Percentiles rank a stretch among this genome's conserved stretches.
These are phyloP conservation scores for Picea glauca DNA, from an alignment of 75 land plant species.

Conservation along the genomic window DNA sequence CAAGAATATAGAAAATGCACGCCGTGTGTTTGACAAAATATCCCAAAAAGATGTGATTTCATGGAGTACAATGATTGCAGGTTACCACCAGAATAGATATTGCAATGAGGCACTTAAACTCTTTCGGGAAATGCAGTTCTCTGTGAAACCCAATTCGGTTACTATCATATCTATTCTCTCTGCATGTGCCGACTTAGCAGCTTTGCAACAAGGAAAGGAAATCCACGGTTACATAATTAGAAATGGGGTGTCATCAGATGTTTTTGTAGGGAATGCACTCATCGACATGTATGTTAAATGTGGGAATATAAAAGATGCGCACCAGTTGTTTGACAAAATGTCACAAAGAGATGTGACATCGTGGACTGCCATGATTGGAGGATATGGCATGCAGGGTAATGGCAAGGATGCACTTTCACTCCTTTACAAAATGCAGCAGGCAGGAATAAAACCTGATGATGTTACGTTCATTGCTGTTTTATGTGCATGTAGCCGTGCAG, in stretches of 20 bases:
- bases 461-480: slow-evolving; percentile 54
- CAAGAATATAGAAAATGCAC: slow-evolving; percentile 36
- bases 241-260: slow-evolving; percentile 34
- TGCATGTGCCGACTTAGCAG: slow-evolving; percentile 60
- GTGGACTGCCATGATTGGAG: slow-evolving; percentile 72
- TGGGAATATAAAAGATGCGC: slow-evolving; percentile 39
- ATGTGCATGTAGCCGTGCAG: slow-evolving; percentile 67
- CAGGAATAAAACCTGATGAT: slow-evolving; percentile 49
- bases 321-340: slow-evolving; percentile 35
- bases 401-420: slow-evolving; percentile 42
- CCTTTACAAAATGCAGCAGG: slow-evolving; percentile 44
- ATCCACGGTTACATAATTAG: slow-evolving; percentile 60
- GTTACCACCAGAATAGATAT: slow-evolving; percentile 7
- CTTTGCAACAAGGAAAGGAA: slow-evolving; percentile 59
- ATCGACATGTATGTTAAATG: slow-evolving; percentile 68
- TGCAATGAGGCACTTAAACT: slow-evolving; percentile 46
- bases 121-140: slow-evolving; percentile 47
- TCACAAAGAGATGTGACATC: slow-evolving; percentile 39
- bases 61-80: slow-evolving; percentile 62
- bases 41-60: slow-evolving; percentile 20
- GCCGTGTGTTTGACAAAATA: slow-evolving; percentile 36
- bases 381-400: slow-evolving; percentile 44
- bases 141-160: slow-evolving; percentile 44
- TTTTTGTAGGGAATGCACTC: slow-evolving; percentile 47
- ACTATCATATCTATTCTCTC: slow-evolving; percentile 43